Conservation (phyloP, 495 filamentous ascomycete species). For the Aspergillus carlsbadensis region DNA sequence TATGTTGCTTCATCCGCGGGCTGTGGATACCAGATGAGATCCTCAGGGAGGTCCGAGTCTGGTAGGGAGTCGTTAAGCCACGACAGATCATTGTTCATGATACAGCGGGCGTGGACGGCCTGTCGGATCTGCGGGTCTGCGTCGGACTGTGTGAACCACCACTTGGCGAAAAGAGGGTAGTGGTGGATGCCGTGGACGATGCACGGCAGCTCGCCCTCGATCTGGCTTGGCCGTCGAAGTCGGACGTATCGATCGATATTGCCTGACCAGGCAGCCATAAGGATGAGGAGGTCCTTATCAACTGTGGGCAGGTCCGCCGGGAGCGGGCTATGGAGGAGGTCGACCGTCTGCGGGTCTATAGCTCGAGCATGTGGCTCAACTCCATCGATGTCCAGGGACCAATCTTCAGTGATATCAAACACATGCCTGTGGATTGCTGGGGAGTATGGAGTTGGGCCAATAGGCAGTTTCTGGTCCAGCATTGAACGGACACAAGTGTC, state of each 20-base stretch:
- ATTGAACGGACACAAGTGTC: conserved; percentile 27
- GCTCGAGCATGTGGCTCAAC: conserved; percentile 7
- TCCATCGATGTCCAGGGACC: conserved; percentile 18
- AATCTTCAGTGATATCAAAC: conserved; percentile 26
- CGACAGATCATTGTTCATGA: conserved; percentile 13
- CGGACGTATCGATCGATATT: conserved; percentile 27
- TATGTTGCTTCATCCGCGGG: neutral
- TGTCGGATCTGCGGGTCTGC: neutral
- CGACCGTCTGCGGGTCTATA: neutral
- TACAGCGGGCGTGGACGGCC: conserved; percentile 1
- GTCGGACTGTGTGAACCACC: conserved; percentile 16
- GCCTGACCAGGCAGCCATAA: conserved; percentile 25
- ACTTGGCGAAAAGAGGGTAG: conserved; percentile 22
- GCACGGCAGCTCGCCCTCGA: conserved; percentile 15
- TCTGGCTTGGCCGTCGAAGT: conserved; percentile 13
- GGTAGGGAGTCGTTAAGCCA: neutral
- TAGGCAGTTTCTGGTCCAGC: conserved; percentile 14
- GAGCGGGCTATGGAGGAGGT: conserved; percentile 18
- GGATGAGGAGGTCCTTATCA: conserved; percentile 24
- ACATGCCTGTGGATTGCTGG: neutral
- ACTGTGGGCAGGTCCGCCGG: conserved; percentile 23
- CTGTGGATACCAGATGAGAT: conserved; percentile 2
- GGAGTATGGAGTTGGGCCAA: neutral
- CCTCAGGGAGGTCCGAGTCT: neutral
- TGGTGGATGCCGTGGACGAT: conserved; percentile 25